These are phyloP conservation scores for Xerocomellus amylosporus DNA, from an alignment of 768 basidiomycete genomes.

Conservation along the genomic window DNA sequence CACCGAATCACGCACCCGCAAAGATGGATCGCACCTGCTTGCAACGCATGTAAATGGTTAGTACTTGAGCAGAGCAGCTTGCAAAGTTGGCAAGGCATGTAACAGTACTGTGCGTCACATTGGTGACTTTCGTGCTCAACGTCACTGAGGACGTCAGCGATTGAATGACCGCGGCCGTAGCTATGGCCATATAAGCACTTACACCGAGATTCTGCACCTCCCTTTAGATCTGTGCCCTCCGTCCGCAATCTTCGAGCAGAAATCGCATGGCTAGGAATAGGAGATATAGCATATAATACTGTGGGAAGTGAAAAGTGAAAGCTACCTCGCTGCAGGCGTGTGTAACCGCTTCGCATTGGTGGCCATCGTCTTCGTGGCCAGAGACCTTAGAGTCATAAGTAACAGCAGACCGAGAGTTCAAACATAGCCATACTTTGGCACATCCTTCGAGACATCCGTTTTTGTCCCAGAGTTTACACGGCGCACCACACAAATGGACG, in stretches of 20 bases:
- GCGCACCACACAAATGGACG: slow-evolving; percentile 53
- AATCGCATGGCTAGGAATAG: slow-evolving; percentile 40
- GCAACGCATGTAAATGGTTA: slow-evolving; percentile 54
- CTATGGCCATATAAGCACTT: slow-evolving; percentile 1
- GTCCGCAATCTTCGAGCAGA: slow-evolving; percentile 27
- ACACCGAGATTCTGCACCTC: slow-evolving; percentile 44
- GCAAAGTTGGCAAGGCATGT: slow-evolving; percentile 53
- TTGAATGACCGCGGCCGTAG: not conserved
- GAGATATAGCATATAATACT: not conserved
- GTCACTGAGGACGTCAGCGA: slow-evolving; percentile 36
- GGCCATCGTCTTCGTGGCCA: slow-evolving; percentile 47
- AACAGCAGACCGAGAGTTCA: not conserved
- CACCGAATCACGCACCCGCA: slow-evolving; percentile 46
- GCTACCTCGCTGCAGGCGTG: slow-evolving; percentile 57
- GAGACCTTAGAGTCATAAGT: slow-evolving; percentile 35
- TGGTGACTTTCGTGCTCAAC: slow-evolving; percentile 44
- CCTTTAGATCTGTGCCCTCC: slow-evolving; percentile 41
- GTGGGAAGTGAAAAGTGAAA: not conserved
- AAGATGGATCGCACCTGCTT: slow-evolving; percentile 43
- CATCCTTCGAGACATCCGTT: slow-evolving; percentile 53
- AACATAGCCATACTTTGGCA: slow-evolving; percentile 40
- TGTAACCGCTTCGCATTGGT: slow-evolving; percentile 48
- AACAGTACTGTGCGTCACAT: slow-evolving; percentile 52
- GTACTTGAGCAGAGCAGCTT: slow-evolving; percentile 44
- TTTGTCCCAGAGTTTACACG: slow-evolving; percentile 44